Evolutionary conservation across 2,329 filamentous ascomycete genomes (phyloP).

Genomic region (Pleoardoris graminearum): DNA sequence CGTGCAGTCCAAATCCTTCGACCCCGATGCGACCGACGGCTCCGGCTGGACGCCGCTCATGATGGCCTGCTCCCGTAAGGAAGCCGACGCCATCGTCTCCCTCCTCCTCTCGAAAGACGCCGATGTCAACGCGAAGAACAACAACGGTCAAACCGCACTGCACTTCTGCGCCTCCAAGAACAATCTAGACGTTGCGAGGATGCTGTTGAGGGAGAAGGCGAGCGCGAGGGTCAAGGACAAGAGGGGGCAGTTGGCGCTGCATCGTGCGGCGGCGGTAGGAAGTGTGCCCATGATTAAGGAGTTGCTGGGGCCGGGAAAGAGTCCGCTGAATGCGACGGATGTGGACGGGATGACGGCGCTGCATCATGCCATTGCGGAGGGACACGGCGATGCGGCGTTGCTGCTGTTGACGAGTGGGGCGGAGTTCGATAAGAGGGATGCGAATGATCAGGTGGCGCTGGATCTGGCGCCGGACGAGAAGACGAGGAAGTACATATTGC

Average conservation of each 20-base stretch:
- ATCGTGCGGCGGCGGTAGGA: constrained; percentile 88
- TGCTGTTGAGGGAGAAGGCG: constrained; percentile 75
- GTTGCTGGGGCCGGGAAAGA: constrained; percentile 74
- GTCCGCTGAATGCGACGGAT: constrained; percentile 83
- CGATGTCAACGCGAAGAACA: constrained; percentile 73
- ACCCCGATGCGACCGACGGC: constrained; percentile 80
- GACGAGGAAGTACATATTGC: constrained; percentile 76
- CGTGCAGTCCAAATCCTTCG: constrained; percentile 71
- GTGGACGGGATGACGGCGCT: constrained; percentile 81
- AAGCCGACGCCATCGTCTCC: constrained; percentile 69
- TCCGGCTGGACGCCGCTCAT: constrained; percentile 83
- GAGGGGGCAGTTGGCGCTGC: constrained; percentile 85
- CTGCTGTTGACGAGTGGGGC: constrained; percentile 82
- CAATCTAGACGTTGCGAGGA: constrained; percentile 78
- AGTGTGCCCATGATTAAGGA: constrained; percentile 84
- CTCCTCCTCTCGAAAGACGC: constrained; percentile 71
- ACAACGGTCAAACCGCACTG: constrained; percentile 78
- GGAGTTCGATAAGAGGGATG: constrained; percentile 76
- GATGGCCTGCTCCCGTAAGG: constrained; percentile 76
- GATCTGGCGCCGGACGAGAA: constrained; percentile 85
- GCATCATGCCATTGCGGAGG: constrained; percentile 81
- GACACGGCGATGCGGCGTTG: constrained; percentile 78
- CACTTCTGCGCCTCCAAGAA: constrained; percentile 92
- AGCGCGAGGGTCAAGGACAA: constrained; percentile 81
- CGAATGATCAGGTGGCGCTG: constrained; percentile 70